Percentiles rank a stretch among this genome's conserved stretches.
Conservation (phyloP, 148 eudicot species). For the Rhododendron kiyosumense region DNA sequence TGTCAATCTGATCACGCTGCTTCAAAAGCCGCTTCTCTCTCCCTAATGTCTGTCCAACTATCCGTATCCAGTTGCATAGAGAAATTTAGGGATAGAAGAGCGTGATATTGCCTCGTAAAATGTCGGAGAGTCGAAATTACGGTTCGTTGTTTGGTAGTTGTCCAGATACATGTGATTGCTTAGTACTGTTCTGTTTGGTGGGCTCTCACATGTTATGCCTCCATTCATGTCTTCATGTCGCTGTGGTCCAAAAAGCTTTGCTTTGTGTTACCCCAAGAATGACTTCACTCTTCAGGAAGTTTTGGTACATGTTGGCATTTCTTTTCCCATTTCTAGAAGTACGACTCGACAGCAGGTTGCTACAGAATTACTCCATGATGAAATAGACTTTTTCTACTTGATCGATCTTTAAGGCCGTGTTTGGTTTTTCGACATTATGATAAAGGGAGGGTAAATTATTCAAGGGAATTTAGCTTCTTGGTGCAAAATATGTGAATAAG, state of each 20-base stretch:
- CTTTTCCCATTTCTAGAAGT: neutral
- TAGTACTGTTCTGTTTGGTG: neutral
- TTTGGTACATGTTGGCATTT: neutral
- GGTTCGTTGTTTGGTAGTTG: neutral
- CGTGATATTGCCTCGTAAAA: neutral
- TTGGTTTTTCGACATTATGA: neutral
- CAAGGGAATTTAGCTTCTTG: neutral
- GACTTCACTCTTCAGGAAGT: neutral
- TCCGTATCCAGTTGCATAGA: neutral
- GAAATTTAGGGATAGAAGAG: neutral
- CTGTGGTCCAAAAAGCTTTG: slow-evolving; percentile 8
- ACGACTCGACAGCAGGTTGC: neutral
- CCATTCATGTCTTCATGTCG: neutral
- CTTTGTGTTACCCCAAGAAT: neutral
- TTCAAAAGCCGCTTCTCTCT: neutral
- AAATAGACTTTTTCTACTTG: neutral
- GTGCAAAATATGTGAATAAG: neutral
- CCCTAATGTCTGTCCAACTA: neutral
- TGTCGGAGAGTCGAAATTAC: neutral
- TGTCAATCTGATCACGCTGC: neutral
- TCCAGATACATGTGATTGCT: slow-evolving; percentile 9
- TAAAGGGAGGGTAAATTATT: neutral
- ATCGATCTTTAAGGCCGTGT: neutral
- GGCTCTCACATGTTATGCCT: neutral
- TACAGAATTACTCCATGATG: neutral